A percentile compares a stretch with the other conserved stretches of the same genome.
phyloP scores from a whole-genome alignment of 139 green algal species.

The Penium margaritaceum region DNA sequence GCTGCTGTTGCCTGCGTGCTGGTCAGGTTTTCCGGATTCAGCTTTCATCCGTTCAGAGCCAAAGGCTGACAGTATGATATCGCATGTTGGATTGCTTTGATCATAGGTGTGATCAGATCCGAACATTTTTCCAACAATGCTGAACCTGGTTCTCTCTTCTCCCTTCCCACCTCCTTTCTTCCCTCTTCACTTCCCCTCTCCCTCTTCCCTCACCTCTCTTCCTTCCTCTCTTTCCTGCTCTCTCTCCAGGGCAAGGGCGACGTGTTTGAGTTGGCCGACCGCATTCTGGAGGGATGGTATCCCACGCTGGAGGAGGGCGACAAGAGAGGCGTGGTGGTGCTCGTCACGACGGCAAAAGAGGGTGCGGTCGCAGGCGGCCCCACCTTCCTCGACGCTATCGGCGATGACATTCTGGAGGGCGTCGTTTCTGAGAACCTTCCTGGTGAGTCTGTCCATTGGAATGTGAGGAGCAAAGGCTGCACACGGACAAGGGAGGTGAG shows the following conservation, averaged over 20 bases:
- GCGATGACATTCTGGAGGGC: conserved; percentile 87
- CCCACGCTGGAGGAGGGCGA: conserved; percentile 50
- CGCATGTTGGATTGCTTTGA: too few species aligned
- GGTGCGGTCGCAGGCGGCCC: conserved; percentile 82
- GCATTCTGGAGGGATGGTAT: conserved; percentile 51
- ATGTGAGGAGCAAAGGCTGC: too few species aligned
- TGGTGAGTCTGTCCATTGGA: conserved; percentile 55
- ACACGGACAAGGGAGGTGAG: too few species aligned
- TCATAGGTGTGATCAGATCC: too few species aligned
- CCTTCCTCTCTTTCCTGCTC: background rate
- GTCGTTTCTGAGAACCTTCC: conserved; percentile 88
- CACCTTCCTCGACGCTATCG: conserved; percentile 70
- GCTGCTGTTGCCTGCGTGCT: too few species aligned
- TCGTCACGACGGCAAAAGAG: conserved; percentile 89
- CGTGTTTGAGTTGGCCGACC: conserved; percentile 49
- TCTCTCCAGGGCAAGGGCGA: conserved; percentile 34
- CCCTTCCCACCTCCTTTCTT: background rate
- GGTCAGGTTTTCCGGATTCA: too few species aligned
- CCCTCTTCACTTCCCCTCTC: background rate
- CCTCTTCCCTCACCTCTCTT: background rate
- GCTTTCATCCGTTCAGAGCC: too few species aligned
- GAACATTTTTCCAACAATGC: too few species aligned
- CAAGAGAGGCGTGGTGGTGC: conserved; percentile 85
- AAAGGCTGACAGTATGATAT: too few species aligned
- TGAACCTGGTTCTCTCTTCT: too few species aligned